Evolutionary conservation across 768 basidiomycete genomes (phyloP).

Genomic region (Termitomyces sp.): DNA sequence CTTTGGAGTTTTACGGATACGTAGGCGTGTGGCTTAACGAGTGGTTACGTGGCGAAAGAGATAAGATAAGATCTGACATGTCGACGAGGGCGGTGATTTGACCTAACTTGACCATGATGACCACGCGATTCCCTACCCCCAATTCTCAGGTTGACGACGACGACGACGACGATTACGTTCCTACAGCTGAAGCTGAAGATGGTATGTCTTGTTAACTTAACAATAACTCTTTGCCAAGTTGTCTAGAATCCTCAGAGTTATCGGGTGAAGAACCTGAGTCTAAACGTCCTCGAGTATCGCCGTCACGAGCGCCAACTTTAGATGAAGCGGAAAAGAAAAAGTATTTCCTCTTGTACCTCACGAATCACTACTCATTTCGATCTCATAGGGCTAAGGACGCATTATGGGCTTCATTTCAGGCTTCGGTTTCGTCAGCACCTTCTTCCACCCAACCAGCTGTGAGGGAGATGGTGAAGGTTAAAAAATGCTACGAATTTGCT

Average conservation of each 20-base stretch:
- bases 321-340: conserved; percentile 40
- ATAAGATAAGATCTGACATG: background rate
- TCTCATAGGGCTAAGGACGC: conserved; percentile 49
- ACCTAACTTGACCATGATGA: conserved; percentile 6
- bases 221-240: background rate
- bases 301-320: conserved; percentile 21
- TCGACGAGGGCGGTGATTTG: too few species aligned
- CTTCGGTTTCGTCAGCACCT: conserved; percentile 39
- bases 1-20: too few species aligned
- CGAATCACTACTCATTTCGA: conserved; percentile 3
- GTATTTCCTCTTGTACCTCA: conserved; percentile 21
- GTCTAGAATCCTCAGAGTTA: conserved; percentile 28
- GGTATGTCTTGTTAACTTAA: conserved; percentile 17
- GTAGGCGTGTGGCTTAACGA: too few species aligned
- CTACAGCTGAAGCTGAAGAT: conserved; percentile 31
- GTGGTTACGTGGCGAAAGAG: background rate
- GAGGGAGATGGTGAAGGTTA: conserved; percentile 55
- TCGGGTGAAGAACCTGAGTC: conserved; percentile 31
- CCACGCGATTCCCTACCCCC: background rate
- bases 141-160: conserved; percentile 63
- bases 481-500: conserved; percentile 68
- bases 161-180: conserved; percentile 70
- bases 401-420: conserved; percentile 67
- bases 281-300: conserved; percentile 27
- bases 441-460: conserved; percentile 15